phyloP scores from a whole-genome alignment of 2,329 filamentous ascomycete genomes.

The Cadophora sp. region DNA sequence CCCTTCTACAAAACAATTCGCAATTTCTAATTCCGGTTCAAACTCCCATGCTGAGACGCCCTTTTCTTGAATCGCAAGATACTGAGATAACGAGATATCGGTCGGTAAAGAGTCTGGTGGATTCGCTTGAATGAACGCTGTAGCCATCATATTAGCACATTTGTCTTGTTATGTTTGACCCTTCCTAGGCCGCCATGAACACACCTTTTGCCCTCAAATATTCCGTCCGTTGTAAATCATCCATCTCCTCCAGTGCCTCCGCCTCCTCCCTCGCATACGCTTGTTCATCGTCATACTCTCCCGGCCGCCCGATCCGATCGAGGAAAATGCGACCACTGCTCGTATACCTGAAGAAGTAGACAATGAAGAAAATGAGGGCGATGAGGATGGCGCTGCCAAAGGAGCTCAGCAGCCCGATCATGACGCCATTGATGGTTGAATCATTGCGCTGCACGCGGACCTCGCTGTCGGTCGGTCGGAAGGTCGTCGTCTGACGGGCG shows the following conservation, averaged over 20 bases:
- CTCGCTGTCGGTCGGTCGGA: conserved; percentile 19
- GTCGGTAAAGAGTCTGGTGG: conserved; percentile 94
- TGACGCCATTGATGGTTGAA: conserved; percentile 72
- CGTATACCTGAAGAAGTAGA: conserved; percentile 96
- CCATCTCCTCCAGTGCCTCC: conserved; percentile 93
- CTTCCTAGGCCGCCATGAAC: conserved; percentile 31
- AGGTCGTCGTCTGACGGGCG: conserved; percentile 19
- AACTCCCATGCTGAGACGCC: conserved; percentile 99
- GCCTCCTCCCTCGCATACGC: conserved; percentile 93
- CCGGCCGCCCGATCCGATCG: conserved; percentile 89
- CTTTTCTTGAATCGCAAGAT: conserved; percentile 98
- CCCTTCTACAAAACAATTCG: conserved; percentile 97
- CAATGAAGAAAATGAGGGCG: conserved; percentile 76
- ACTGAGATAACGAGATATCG: conserved; percentile 97
- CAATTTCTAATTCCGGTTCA: conserved; percentile 97
- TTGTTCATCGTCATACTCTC: conserved; percentile 98
- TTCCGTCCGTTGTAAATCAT: conserved; percentile 87
- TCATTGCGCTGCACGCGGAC: conserved; percentile 32
- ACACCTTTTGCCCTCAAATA: conserved; percentile 95
- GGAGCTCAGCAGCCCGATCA: conserved; percentile 93
- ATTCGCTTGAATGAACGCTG: conserved; percentile 93
- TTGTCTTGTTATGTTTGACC: neutral
- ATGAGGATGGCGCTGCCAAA: conserved; percentile 91
- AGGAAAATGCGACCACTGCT: conserved; percentile 87
- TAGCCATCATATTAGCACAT: conserved; percentile 27